These are phyloP conservation scores for Areca catechu DNA, from an alignment of 176 grass and related monocot species.

Conservation along the genomic window DNA sequence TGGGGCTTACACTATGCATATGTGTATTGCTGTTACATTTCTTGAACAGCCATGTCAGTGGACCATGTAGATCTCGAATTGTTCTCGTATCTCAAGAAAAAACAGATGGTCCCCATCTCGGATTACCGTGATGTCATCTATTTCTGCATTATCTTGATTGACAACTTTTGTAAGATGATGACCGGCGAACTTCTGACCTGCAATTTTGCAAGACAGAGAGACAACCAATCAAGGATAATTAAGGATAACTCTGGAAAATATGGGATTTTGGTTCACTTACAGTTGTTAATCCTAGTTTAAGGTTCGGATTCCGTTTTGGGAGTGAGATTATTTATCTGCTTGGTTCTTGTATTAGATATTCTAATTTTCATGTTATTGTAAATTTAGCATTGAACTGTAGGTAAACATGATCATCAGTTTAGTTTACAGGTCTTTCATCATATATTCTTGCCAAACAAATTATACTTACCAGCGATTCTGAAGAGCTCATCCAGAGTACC, in stretches of 20 bases:
- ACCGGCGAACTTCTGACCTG: slow-evolving; percentile 56
- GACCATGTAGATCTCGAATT: neutral
- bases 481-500: slow-evolving; percentile 56
- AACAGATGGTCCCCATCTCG: slow-evolving; percentile 72
- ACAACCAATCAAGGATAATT: too few species aligned
- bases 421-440: neutral
- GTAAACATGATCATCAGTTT: too few species aligned
- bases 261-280: too few species aligned
- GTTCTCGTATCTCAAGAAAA: slow-evolving; percentile 38
- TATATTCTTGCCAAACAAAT: slow-evolving; percentile 2
- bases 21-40: too few species aligned
- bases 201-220: neutral
- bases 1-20: too few species aligned
- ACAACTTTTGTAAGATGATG: slow-evolving; percentile 41
- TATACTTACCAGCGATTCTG: slow-evolving; percentile 55
- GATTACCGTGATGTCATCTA: slow-evolving; percentile 74
- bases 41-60: too few species aligned
- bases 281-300: too few species aligned
- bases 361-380: neutral
- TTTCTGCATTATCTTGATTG: slow-evolving; percentile 64
- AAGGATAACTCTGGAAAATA: neutral
- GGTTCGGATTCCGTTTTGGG: too few species aligned
- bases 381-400: too few species aligned
- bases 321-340: too few species aligned
- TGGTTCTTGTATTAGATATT: neutral